These are phyloP conservation scores for Solanum hybrid DNA, from an alignment of 305 asterid species.

Conservation along the genomic window DNA sequence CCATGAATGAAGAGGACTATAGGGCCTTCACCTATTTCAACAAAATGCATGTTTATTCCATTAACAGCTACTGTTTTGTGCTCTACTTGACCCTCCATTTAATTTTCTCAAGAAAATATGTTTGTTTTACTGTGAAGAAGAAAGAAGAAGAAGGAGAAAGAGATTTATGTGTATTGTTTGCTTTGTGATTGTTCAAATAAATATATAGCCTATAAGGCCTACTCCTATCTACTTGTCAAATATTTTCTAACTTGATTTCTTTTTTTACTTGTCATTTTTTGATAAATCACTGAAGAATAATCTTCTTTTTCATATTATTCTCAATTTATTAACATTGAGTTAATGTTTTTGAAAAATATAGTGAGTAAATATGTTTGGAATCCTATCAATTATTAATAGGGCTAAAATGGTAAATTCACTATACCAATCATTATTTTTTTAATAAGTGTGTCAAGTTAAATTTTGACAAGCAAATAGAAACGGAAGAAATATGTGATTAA, in stretches of 20 bases:
- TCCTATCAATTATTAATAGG: neutral
- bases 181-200: neutral
- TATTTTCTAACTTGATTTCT: too few species aligned
- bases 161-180: neutral
- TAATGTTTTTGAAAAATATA: too few species aligned
- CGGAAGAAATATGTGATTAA: too few species aligned
- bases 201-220: neutral
- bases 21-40: conserved; percentile 20
- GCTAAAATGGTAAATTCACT: too few species aligned
- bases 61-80: conserved; percentile 9
- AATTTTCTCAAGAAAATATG: neutral
- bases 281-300: too few species aligned
- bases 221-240: neutral
- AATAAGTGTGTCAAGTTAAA: too few species aligned
- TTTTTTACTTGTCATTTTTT: neutral
- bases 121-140: neutral
- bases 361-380: neutral
- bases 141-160: neutral
- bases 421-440: too few species aligned
- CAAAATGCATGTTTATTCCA: conserved; percentile 19
- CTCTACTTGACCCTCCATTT: conserved; percentile 11
- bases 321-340: neutral
- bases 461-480: too few species aligned
- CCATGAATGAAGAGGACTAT: conserved; percentile 17
- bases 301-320: too few species aligned